phyloP scores from a whole-genome alignment of 306 rosid species.

The Inga leiocalycina region DNA sequence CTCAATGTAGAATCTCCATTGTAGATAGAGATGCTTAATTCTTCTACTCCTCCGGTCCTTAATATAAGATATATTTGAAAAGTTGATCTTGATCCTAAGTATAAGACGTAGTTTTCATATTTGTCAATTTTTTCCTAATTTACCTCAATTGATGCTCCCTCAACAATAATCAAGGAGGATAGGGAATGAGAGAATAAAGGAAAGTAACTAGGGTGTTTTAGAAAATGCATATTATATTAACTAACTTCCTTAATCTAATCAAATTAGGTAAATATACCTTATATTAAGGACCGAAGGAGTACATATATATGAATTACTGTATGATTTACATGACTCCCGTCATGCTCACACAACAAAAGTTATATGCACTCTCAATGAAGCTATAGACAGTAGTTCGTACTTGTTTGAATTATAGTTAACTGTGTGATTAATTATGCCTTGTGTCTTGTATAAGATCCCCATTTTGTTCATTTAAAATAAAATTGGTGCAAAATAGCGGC shows the following conservation, averaged over 20 bases:
- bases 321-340: not conserved
- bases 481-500: not conserved
- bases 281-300: too few relatives aligned
- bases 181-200: too few relatives aligned
- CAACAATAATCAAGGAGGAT: too few relatives aligned
- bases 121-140: too few relatives aligned
- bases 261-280: too few relatives aligned
- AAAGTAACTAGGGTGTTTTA: too few relatives aligned
- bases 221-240: too few relatives aligned
- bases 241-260: too few relatives aligned
- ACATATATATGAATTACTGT: not conserved
- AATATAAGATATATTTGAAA: too few relatives aligned
- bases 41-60: not conserved
- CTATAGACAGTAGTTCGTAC: slow-evolving; percentile 10
- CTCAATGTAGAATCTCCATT: not conserved
- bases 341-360: not conserved
- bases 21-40: slow-evolving; percentile 20
- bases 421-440: not conserved
- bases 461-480: slow-evolving; percentile 22
- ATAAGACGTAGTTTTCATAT: too few relatives aligned
- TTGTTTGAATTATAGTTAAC: not conserved
- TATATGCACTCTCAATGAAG: slow-evolving; percentile 18
- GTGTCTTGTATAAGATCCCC: not conserved
- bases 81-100: too few relatives aligned
- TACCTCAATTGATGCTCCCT: too few relatives aligned